Evolutionary conservation across 345 rosid genomes (phyloP).

Genomic region (Carallia pectinifolia): DNA sequence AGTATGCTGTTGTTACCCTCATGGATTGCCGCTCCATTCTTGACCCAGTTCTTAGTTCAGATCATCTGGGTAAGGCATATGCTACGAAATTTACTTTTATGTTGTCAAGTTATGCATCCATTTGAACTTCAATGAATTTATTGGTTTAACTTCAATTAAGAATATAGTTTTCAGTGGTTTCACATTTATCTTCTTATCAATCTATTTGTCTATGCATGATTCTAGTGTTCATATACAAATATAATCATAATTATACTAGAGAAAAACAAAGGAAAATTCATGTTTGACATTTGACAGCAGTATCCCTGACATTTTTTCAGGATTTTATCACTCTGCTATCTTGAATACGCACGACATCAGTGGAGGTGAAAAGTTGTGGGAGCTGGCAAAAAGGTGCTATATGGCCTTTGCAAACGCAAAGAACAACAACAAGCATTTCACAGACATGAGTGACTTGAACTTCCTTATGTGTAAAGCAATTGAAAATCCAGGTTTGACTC

Average conservation of each 20-base stretch:
- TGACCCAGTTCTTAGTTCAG: conserved; percentile 49
- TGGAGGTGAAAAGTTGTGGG: conserved; percentile 59
- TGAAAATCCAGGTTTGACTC: conserved; percentile 68
- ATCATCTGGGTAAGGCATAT: conserved; percentile 48
- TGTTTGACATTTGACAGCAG: no score
- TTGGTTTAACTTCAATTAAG: no score
- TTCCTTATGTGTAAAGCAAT: conserved; percentile 80
- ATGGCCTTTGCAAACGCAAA: conserved; percentile 46
- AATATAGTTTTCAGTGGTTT: no score
- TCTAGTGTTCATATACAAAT: no score
- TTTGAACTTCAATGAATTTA: no score
- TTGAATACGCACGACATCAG: conserved; percentile 61
- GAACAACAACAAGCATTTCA: conserved; percentile 63
- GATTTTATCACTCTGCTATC: conserved; percentile 76
- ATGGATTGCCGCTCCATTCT: conserved; percentile 62
- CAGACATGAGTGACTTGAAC: conserved; percentile 75
- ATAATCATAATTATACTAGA: no score
- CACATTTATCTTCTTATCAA: no score
- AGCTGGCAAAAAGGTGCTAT: conserved; percentile 55
- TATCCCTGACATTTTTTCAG: conserved; percentile 21
- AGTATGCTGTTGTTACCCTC: conserved; percentile 48
- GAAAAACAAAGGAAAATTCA: no score
- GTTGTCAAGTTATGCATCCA: no score
- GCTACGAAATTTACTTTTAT: background rate
- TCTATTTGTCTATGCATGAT: no score